phyloP scores from a whole-genome alignment of 495 filamentous ascomycete species.

The Neurospora sp. region DNA sequence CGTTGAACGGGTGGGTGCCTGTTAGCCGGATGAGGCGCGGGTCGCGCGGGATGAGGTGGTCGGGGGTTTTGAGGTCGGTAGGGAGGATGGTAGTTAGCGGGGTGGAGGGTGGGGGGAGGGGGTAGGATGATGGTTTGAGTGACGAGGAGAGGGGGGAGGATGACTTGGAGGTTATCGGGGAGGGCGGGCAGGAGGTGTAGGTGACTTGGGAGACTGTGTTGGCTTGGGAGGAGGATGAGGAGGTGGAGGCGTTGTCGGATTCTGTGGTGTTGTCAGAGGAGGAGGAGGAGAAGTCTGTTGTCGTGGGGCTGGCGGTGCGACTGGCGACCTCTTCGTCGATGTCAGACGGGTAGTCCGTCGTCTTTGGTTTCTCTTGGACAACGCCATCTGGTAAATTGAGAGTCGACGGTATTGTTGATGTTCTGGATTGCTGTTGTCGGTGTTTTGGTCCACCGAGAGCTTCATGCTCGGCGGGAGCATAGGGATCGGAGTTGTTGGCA shows the following conservation, averaged over 20 bases:
- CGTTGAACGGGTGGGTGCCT: conserved; percentile 89
- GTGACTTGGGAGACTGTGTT: neutral
- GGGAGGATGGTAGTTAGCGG: conserved; percentile 50
- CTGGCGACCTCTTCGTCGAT: neutral
- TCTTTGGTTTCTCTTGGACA: neutral
- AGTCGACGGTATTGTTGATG: neutral
- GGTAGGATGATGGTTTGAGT: conserved; percentile 19
- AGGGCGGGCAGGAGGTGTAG: neutral
- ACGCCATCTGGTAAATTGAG: neutral
- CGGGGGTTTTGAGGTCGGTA: conserved; percentile 73
- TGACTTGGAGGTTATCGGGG: neutral
- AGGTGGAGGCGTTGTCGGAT: neutral
- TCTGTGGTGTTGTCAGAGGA: neutral
- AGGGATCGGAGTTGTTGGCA: neutral
- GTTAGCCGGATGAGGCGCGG: conserved; percentile 80
- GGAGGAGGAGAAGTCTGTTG: neutral
- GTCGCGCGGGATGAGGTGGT: conserved; percentile 79
- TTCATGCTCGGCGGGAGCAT: too few species aligned
- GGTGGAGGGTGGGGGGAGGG: conserved; percentile 62
- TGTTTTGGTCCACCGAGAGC: too few species aligned
- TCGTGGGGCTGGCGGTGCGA: neutral
- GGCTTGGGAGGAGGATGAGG: neutral
- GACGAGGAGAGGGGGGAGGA: neutral
- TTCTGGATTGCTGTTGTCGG: too few species aligned
- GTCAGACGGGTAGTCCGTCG: neutral